Base-by-base conservation (phyloP, 495 filamentous ascomycete genomes). In the Lepraria neglecta region DNA sequence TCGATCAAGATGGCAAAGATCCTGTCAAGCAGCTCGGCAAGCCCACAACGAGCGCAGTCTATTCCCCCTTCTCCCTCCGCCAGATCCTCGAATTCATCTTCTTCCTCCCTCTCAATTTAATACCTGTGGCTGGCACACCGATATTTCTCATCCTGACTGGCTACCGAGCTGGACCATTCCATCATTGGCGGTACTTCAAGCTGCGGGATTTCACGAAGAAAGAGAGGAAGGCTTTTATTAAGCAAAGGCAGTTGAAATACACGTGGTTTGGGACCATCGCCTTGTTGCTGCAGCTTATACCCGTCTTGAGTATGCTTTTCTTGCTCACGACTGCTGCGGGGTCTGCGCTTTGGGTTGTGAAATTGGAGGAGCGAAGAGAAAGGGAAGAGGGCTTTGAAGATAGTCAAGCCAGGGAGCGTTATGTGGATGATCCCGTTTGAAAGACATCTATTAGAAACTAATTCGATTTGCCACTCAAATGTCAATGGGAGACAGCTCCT, bases 21-120 rank as follows among this genome's bases (percentile, higher is more conserved):
- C 80, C 83, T 7, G 75, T 81, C 12, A 74, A 76, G 59, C 74
- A 78, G 30, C 79, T 88, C 4, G 85, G 84, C 31, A 83, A 80
- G 57, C 82, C 83, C 7, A 81, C 76, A 4, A 75, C 71, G 42
- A 78, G 77, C 47, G 81, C 83, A 3, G 74, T 83, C 31, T 88
- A 87, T 67, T 77, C 82, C 5, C 85, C 85, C 1, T 87, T 88
- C 63, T 90, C 87, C 58, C 65, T 88, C 15, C 80, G 83, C n/a
- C 87, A 92, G 67, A 91, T 91, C 58, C 64, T 85, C 58, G 88
- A 92, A 71, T 85, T 92, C 60, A 70, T 90, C n/a, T 69, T 89
- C 45, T 78, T 86, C 30, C 75, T 88, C 14, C 85, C 85, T 28
- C 74, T 88, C 35, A 87, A 84, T 65, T 81, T 88, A 50, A 79